These are phyloP conservation scores for Microcera coccophila DNA, from an alignment of 2,329 filamentous ascomycete species.

Conservation along the genomic window DNA sequence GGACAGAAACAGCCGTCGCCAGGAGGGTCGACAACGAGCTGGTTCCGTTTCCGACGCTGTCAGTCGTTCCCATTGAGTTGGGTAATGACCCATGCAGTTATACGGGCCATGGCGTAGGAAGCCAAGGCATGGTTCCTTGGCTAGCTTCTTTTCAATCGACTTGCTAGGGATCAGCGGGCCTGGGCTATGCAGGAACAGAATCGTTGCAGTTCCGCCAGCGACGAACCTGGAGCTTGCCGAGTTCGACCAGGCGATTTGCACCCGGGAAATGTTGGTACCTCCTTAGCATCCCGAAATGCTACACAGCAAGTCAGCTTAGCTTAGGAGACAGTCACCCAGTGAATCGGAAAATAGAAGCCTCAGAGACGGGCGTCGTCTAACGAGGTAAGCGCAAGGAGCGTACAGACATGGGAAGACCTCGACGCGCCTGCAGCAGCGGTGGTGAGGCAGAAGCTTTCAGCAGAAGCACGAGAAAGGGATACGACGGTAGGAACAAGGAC, in stretches of 20 bases:
- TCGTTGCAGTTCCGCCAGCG: constrained; percentile 16
- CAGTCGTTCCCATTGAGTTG: constrained; percentile 5
- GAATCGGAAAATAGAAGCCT: too few relatives aligned
- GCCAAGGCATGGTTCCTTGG: constrained; percentile 14
- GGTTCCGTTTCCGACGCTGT: constrained; percentile 17
- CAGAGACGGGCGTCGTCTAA: too few relatives aligned
- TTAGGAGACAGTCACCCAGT: too few relatives aligned
- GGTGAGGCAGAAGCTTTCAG: constrained; percentile 15
- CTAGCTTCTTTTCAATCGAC: constrained; percentile 14
- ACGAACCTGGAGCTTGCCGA: too few relatives aligned
- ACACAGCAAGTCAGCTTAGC: too few relatives aligned
- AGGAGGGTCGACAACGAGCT: constrained; percentile 17
- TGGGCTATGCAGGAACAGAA: constrained; percentile 29
- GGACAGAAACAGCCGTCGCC: constrained; percentile 10
- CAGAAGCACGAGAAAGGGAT: constrained; percentile 7
- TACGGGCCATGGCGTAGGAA: constrained; percentile 13
- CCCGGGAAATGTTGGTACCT: too few relatives aligned
- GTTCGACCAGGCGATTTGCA: too few relatives aligned
- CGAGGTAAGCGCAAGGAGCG: not conserved
- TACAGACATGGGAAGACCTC: not conserved
- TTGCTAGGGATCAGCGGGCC: constrained; percentile 16
- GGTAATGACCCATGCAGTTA: constrained; percentile 10
- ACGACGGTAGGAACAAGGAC: constrained; percentile 20
- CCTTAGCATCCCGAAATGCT: too few relatives aligned
- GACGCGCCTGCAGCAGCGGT: constrained; percentile 1